Base-by-base conservation (phyloP, 2,329 filamentous ascomycete species). In the Hypoxylon sp. region DNA sequence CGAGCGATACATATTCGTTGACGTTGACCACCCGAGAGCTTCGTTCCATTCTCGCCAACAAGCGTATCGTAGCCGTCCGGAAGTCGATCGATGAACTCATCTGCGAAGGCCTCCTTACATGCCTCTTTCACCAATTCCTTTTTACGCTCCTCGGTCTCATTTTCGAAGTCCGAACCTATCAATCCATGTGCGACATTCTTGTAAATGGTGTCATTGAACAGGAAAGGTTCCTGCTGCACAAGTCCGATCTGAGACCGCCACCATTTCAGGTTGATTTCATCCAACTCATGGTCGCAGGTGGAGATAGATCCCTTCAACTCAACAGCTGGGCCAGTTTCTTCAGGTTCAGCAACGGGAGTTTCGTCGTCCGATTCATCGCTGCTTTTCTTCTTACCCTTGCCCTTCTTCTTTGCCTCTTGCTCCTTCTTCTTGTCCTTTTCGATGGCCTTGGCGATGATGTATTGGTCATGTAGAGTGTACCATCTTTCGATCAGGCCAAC, bases 1-100 rank as follows among this genome's bases (percentile, higher is more conserved):
- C 92, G 85, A 0, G 92, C 92, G 68, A 94, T 94, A 1, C 92
- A 91, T 24, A 97, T 86, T 4, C 93, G 88, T 77, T 97, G 93
- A n/a, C 92, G 88, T 77, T 97, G 93, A 0, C 93, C 93, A n/a
- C 93, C 92, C 10, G 91, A 93, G 1, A 97, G 82, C 76, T 92
- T 93, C 52, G 91, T 90, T 3, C 93, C 93, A 29, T 87, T 87
- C 75, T 95, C 92, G 1, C 93, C 93, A 1, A 96, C 92, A 7
- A 87, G 80, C 0, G 93, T 93, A 3, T 91, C 85, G 75, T 94
- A 94, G 1, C 89, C 88, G 48, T 85, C 79, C 1, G 91, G 90
- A 2, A 93, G 81, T 19, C 85, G 85, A 51, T 87, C 83, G 62
- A 93, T 89, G 72, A 91, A 92, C 65, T 92, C 90, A 70, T 91